Percentiles rank a stretch among this genome's conserved stretches.
These are phyloP conservation scores for Tuber umbilicatum DNA, from an alignment of 495 filamentous ascomycete species.

Conservation along the genomic window DNA sequence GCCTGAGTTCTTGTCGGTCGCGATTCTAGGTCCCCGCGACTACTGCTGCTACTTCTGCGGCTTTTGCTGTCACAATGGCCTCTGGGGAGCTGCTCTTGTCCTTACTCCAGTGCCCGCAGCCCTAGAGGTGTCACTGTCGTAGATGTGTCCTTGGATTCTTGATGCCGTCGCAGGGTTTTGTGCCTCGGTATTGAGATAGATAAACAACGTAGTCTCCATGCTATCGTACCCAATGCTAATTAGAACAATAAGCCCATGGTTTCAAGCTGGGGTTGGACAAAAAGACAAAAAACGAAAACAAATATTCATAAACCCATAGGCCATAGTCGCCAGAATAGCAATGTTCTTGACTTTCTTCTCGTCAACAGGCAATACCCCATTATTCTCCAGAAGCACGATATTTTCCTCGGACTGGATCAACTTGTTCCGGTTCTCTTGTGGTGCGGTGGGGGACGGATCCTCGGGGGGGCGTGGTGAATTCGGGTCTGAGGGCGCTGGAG, in stretches of 20 bases:
- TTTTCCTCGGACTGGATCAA: slow-evolving; percentile 59
- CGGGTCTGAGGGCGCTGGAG: slow-evolving; percentile 54
- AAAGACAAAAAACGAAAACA: slow-evolving; percentile 27
- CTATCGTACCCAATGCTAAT: slow-evolving; percentile 39
- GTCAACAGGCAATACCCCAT: slow-evolving; percentile 53
- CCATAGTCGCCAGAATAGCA: slow-evolving; percentile 71
- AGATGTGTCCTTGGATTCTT: slow-evolving; percentile 49
- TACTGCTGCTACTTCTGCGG: slow-evolving; percentile 63
- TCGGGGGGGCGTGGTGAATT: slow-evolving; percentile 63
- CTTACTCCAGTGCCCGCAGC: slow-evolving; percentile 66
- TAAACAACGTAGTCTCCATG: slow-evolving; percentile 65
- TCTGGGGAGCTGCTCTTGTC: slow-evolving; percentile 58
- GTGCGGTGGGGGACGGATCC: slow-evolving; percentile 54
- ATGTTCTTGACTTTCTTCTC: slow-evolving; percentile 53
- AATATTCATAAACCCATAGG: slow-evolving; percentile 62
- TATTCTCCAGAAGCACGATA: slow-evolving; percentile 64
- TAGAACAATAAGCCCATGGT: no score
- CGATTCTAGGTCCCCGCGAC: slow-evolving; percentile 69
- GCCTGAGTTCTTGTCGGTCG: slow-evolving; percentile 62
- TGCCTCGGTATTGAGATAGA: slow-evolving; percentile 53
- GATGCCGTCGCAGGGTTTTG: slow-evolving; percentile 63
- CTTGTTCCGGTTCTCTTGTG: slow-evolving; percentile 49
- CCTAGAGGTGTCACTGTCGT: slow-evolving; percentile 54
- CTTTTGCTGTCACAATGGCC: slow-evolving; percentile 56
- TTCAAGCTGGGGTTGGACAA: not conserved